Evolutionary conservation across 169 alveolate genomes (phyloP), one percentile per base, ranked within the genome.

Genomic region (Plasmodium ovale): DNA sequence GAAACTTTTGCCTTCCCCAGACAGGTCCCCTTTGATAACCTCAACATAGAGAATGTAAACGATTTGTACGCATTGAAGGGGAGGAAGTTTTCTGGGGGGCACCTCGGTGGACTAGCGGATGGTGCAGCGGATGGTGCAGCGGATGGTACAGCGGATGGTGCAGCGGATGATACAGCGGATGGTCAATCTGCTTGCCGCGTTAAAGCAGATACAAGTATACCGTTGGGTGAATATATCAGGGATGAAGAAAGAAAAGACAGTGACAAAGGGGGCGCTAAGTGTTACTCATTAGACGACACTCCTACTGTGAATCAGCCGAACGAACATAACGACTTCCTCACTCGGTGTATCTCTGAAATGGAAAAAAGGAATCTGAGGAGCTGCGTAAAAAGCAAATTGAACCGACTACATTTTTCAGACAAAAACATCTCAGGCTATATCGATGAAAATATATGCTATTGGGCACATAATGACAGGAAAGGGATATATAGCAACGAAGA

Each of bases 381-480:
- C 12, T 64, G 35, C 29, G 39, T 79, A 27, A 79, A 67, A 58
- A 79, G 89, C 19, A 79, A 65, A 16, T 6, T 64, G 25, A 79
- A 79, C 27, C 62, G 89, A 65, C 33, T 79, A 39, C 56, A 79
- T 56, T 62, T 79, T 65, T 29, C 58, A 14, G 39, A 62, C 51
- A 70, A 79, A 10, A 29, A 54, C 16, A n/a, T 37, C 12, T 37
- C 60, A 12, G 89, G 89, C 0, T 79, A 79, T 58, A 49, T 79
- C 31, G 89, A 79, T 29, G 89, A 79, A 39, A 79, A 79, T 58
- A 79, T 79, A 37, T 65, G 56, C 42, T 79, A 79, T 33, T 79
- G 89, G 89, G 67, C 67, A 14, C 82, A 79, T 27, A 79, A 56
- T 12, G 82, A 79, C 49, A 79, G 39, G 42, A 56, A 44, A 49